Evolutionary conservation across 805 yeast genomes (phyloP), one percentile per base, ranked within the genome.

Genomic region (Hanseniaspora lachancei): DNA sequence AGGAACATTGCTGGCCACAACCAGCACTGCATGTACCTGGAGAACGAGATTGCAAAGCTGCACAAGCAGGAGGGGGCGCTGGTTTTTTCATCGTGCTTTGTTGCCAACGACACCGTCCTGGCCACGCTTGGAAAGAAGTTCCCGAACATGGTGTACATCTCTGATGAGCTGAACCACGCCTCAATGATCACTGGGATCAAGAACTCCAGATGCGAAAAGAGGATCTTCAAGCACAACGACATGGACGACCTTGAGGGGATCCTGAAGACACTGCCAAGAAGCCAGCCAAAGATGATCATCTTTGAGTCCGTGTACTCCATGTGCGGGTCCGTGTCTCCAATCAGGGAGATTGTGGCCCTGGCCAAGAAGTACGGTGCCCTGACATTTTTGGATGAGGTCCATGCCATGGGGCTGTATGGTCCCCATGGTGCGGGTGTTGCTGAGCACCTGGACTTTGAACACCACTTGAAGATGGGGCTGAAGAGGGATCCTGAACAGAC

Each of bases 341-440:
- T 93, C 63, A 87, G 84, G 64, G 81, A 78, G 59, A 89, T 93
- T 61, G 91, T 97, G 69, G 96, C 89, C 63, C 77, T 93, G 65
- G 99, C 99, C 42, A 96, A 93, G 54, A 88, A 93, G 72, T 93
- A 93, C 68, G 97, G 97, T 59, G 97, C 97, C 48, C 72, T 93
- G 63, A 93, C 99, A 34, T 93, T 93, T 71, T 75, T 93, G 68
- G 99, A 93, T 69, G 99, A 93, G 71, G 99, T 93, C 40, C 99
- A 93, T 66, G 97, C 98, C 38, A 97, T 93, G 48, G 99, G 99
- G 56, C 79, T 93, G 83, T 93, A 93, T 68, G 99, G 99, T 64
- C 97, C 99, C 58, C 96, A 86, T 64, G 99, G 99, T 67, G 98
- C 96, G 36, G 99, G 99, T 73, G 97, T 93, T 55, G 96, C 97